These are phyloP conservation scores for Poronia punctata DNA, from an alignment of 495 filamentous ascomycete genomes.

Conservation along the genomic window DNA sequence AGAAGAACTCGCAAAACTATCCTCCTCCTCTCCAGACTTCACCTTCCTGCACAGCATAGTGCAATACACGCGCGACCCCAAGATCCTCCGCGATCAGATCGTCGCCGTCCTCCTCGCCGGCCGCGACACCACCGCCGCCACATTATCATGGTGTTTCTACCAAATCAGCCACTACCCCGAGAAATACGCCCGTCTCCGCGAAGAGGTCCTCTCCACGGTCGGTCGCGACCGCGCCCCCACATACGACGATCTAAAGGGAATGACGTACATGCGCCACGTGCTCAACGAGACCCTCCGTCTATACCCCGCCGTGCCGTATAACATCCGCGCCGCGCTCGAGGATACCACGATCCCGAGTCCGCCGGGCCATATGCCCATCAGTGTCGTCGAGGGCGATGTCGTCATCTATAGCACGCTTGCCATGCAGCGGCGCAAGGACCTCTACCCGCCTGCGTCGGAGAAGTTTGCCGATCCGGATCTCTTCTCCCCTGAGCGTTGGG, in stretches of 20 bases:
- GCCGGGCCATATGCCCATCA: conserved; percentile 23
- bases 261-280: conserved; percentile 34
- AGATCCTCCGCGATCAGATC: conserved; percentile 51
- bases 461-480: conserved; percentile 40
- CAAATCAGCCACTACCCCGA: conserved; percentile 42
- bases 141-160: conserved; percentile 51
- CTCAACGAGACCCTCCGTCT: conserved; percentile 44
- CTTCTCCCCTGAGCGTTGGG: conserved; percentile 53
- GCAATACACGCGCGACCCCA: conserved; percentile 35
- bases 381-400: conserved; percentile 28
- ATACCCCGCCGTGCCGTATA: conserved; percentile 45
- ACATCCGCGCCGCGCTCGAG: conserved; percentile 26
- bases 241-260: conserved; percentile 33
- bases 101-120: conserved; percentile 54
- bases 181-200: conserved; percentile 40
- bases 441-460: conserved; percentile 36
- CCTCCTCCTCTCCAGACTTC: conserved; percentile 32
- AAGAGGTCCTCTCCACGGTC: conserved; percentile 29
- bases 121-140: conserved; percentile 53
- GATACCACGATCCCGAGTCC: conserved; percentile 14
- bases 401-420: conserved; percentile 38
- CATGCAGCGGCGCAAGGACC: conserved; percentile 47
- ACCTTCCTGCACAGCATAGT: conserved; percentile 45
- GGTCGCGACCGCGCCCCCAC: conserved; percentile 24
- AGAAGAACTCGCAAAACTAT: conserved; percentile 44